Evolutionary conservation across 2,329 filamentous ascomycete species (phyloP), one percentile per base, ranked within the genome.

Genomic region (Venturiaceae sp.): DNA sequence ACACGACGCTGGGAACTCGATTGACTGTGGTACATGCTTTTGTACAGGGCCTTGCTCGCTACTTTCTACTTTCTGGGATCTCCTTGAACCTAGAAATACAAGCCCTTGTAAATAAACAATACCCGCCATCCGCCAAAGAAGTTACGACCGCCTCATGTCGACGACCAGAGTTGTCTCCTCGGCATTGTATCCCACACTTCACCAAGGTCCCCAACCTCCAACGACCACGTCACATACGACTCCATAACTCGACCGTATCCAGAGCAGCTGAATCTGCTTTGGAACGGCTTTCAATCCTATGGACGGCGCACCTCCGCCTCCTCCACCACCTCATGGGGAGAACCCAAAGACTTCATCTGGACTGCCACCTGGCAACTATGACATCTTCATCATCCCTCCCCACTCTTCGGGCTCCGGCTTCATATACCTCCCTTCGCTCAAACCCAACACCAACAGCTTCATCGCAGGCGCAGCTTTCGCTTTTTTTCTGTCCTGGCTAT

Each of bases 371-470:
- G 92, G 92, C 58, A 95, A 94, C 70, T 97, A 96, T 74, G 92
- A 97, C 76, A 95, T 97, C 69, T 96, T 96, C 76, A 87, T 96
- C 70, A 92, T 97, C 67, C 92, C 92, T 7, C 90, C 92, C 52
- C 91, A 96, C 72, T 92, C 91, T 11, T 82, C 92, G 6, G 92
- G 92, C 57, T 84, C 85, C 0, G 92, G 92, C 34, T 96, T 96
- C 72, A 78, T 97, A 30, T 96, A 97, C 71, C 82, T 97, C n/a
- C 92, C 92, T 0, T 96, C 92, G 0, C 73, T 97, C 62, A 83
- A 87, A 68, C 87, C 90, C 21, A 89, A 94, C 67, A 80, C 87
- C 67, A 96, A 96, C 72, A 95, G 90, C 74, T 97, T 96, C 71
- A 80, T 91, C 23, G 91, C 92, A 3, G 92, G 92, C 30, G 90